Conservation (phyloP, 768 basidiomycete species). For the Leccinum subgranulosum region DNA sequence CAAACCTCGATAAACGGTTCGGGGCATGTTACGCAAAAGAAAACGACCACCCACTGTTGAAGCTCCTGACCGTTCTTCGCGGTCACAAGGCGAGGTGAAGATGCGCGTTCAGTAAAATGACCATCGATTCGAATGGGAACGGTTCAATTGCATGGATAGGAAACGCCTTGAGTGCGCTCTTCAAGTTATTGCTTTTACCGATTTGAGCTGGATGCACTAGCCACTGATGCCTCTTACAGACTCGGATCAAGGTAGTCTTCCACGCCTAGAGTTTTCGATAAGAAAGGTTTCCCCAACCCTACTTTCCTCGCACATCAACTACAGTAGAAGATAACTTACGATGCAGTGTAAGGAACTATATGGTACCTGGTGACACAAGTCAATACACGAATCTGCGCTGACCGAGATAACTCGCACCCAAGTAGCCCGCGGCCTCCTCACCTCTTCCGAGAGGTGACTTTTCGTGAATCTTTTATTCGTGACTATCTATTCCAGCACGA, state of each 20-base stretch:
- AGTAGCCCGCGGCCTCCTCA: constrained; percentile 90
- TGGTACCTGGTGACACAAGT: constrained; percentile 46
- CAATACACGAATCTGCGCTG: constrained; percentile 1
- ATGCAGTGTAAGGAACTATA: constrained; percentile 49
- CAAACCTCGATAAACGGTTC: background rate
- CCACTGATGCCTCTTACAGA: constrained; percentile 9
- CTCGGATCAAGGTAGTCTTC: background rate
- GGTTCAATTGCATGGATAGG: background rate
- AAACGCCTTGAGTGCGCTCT: constrained; percentile 10
- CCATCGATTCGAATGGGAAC: too few species aligned
- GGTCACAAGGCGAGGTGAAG: too few species aligned
- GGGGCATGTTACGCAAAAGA: background rate
- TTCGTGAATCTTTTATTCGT: background rate
- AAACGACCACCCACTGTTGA: constrained; percentile 12
- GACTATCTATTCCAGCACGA: background rate
- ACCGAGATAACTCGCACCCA: constrained; percentile 51
- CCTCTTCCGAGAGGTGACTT: constrained; percentile 60
- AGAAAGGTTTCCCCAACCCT: too few species aligned
- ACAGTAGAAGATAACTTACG: background rate
- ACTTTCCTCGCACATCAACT: background rate
- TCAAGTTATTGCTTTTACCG: constrained; percentile 6
- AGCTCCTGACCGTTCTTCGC: background rate
- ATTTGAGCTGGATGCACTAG: constrained; percentile 14
- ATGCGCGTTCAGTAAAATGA: too few species aligned
- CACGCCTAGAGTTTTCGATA: background rate